Conservation (phyloP, 1,139 yeast genomes). For the Spathaspora sp. region DNA sequence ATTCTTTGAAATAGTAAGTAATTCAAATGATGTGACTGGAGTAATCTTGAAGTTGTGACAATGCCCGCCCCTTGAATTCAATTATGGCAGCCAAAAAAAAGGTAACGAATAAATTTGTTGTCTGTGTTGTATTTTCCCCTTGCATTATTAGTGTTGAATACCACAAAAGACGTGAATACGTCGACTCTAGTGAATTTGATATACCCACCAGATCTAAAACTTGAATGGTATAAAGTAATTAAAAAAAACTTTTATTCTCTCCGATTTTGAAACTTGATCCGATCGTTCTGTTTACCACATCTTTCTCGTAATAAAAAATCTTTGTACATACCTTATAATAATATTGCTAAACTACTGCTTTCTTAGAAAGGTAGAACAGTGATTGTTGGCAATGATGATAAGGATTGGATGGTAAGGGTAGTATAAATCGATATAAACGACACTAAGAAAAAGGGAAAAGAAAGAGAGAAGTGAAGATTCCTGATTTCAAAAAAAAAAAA, state of each 20-base stretch:
- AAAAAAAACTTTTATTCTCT: neutral
- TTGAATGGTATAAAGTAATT: neutral
- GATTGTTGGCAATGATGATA: neutral
- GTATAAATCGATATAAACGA: constrained; percentile 1
- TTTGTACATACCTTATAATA: neutral
- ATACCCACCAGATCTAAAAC: neutral
- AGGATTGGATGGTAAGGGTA: neutral
- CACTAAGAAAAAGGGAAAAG: neutral
- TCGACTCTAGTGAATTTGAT: neutral
- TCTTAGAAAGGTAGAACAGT: constrained; percentile 1
- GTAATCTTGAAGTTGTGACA: neutral
- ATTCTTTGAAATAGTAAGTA: neutral
- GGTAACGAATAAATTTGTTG: neutral
- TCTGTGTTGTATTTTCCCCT: neutral
- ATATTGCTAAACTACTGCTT: constrained; percentile 1
- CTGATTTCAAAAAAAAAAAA: neutral
- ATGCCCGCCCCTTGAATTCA: neutral
- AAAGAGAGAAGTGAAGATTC: neutral
- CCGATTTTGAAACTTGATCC: neutral
- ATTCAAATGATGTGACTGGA: neutral
- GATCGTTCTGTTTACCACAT: neutral
- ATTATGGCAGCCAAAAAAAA: neutral
- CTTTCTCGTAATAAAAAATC: neutral
- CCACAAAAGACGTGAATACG: neutral
- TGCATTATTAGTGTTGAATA: neutral